Base-by-base conservation (phyloP, 306 rosid species). In the Ormosia emarginata region DNA sequence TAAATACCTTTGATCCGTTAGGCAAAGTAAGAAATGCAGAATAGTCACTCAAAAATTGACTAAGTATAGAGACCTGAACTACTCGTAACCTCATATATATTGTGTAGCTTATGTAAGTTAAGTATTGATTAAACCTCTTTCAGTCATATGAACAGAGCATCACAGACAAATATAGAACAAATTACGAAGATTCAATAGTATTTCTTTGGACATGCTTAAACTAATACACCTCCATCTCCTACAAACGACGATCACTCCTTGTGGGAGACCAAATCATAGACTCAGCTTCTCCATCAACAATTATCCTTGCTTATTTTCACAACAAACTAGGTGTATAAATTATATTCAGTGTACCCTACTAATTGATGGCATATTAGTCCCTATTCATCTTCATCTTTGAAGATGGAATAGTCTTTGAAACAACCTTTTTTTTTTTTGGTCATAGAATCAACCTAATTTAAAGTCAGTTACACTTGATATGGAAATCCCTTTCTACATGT, bases 1-100 rank as follows among this genome's bases (percentile, higher is more conserved):
- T 78, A 86, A 77, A 79, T 81, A 57, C 75, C 77, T 83, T 89
- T 76, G 56, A 79, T 87, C 34, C 29, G 79, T 87, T n/a, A 74
- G 88, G 74, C 49, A 81, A 47, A 49, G 49, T 46, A 77, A 64
- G 58, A 18, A 80, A 75, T 14, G 68, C 71, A 37, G 50, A 57
- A 77, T 70, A 30, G 34, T 52, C 12, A 29, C 62, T 69, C 17
- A 43, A 52, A 4, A 14, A 10, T 67, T 44, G 71, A 68, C 8
- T 40, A 36, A 44, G 1, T 44, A 46, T 15, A 72, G 17, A 52
- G 17, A 53, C 59, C 44, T 46, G 43, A 70, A 15, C 34, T 49
- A 4, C 50, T 24, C 24, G 24, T 24, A 24, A 24, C 24, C 41
- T 37, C 10, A 39, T 15, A 36, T 36, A 7, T 14, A 24, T 44